Conservation (phyloP, 2,329 filamentous ascomycete genomes). For the Diaporthe capsici region DNA sequence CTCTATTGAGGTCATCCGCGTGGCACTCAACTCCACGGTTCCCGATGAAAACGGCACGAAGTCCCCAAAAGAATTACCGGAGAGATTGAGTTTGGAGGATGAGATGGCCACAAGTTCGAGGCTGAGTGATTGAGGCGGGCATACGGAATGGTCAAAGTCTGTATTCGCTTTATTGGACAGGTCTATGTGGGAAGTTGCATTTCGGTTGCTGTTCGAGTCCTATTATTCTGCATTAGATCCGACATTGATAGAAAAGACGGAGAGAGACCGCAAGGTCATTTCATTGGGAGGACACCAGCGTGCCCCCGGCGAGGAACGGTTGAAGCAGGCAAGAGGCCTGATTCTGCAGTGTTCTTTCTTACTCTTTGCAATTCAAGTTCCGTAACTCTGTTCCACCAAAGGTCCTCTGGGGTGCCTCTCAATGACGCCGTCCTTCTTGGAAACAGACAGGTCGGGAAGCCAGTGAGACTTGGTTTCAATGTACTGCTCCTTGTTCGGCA, state of each 20-base stretch:
- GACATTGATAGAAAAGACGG: constrained; percentile 21
- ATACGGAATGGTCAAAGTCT: not conserved
- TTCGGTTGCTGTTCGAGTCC: not conserved
- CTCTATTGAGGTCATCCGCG: not conserved
- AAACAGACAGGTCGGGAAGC: constrained; percentile 28
- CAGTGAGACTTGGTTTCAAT: constrained; percentile 38
- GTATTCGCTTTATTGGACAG: not conserved
- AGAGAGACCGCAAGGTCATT: constrained; percentile 27
- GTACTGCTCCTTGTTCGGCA: constrained; percentile 36
- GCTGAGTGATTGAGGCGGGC: not conserved
- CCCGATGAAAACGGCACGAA: not conserved
- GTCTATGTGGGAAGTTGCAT: not conserved
- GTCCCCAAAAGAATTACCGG: not conserved
- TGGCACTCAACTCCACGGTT: constrained; percentile 3
- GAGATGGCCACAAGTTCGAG: not conserved
- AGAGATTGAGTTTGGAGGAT: not conserved
- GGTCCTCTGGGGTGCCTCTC: constrained; percentile 29
- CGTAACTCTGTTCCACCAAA: constrained; percentile 13
- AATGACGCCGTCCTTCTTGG: constrained; percentile 26
- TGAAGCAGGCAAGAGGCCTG: not conserved
- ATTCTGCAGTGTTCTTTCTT: not conserved
- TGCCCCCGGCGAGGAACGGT: not conserved
- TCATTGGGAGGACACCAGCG: constrained; percentile 2
- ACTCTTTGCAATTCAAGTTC: not conserved
- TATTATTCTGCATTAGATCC: constrained; percentile 9